Base-by-base conservation (phyloP, 1,139 yeast species). In the Yamadazyma friedrichii region DNA sequence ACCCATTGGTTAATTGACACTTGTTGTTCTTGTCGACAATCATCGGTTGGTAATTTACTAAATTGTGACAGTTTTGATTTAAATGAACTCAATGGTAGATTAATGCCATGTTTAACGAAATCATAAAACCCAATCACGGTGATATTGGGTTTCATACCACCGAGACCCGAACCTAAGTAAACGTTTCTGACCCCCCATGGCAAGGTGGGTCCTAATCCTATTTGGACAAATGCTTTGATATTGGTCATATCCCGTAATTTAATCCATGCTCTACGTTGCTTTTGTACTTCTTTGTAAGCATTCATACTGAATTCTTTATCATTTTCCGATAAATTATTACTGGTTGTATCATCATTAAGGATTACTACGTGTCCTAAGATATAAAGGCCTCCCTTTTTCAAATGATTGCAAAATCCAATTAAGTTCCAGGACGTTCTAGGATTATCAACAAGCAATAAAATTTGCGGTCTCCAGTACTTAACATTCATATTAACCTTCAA, bases 181-280 rank as follows among this genome's bases (percentile, higher is more conserved):
- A 93, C 89, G 58, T 93, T 91, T 44, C 98, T 69, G 0, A 88
- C 95, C n/a, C 98, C 98, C 97, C 98, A 91, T 0, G 89, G 84
- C 31, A 93, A 71, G 2, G 85, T 76, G 0, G 96, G 93, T 0
- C 96, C 95, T 11, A 89, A 75, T 0, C 93, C 89, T 40, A 93
- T 80, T 58, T 93, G 98, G 3, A 93, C 93, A 70, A 93, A 93
- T 0, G 97, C 98, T 58, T 93, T 93, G 39, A 93, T 79, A 35
- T 79, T 76, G 2, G 86, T 75, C 48, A 84, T 54, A 52, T 89
- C 96, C 41, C 98, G 70, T 16, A 93, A 71, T 55, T 85, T 81
- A 6, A 78, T 62, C 98, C 98, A 93, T 0, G 96, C 94, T 38
- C 74, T 72, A 45, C 79, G 82, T 55, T 88, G 96, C 41, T 74